Evolutionary conservation across 2,329 filamentous ascomycete species (phyloP), one percentile per base, ranked within the genome.

Genomic region (Venturia pyrina): DNA sequence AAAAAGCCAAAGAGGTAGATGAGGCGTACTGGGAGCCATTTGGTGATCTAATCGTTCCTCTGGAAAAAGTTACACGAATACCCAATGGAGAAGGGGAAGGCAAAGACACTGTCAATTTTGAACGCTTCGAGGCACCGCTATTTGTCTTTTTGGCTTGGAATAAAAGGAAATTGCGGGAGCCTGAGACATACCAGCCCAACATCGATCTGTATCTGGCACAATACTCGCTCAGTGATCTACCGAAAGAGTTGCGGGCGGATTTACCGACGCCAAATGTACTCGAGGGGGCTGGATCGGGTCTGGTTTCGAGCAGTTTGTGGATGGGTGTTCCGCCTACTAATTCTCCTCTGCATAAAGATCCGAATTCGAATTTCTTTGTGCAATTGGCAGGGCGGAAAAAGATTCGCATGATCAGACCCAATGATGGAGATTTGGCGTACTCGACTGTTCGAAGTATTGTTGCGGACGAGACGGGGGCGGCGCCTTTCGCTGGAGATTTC

Each of bases 291-390:
- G 90, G 90, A 0, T 89, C 84, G 70, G 91, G 91, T 2, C 77
- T 97, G n/a, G 97, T 98, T 74, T 85, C 83, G 70, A 88, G 89
- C 0, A 96, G 90, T 70, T 80, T 98, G 56, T 99, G 93, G 93
- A 82, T 98, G 15, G 95, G 95, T 0, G 80, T 88, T 17, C 86
- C 91, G 48, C 91, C 91, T 0, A 97, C 93, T 0, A 92, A 91
- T 70, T 97, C 95, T 0, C 92, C 95, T 3, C 80, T 96, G 3
- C 95, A 99, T 76, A 85, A 89, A 65, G 95, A 99, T 72, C 95
- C 95, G 0, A 98, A 98, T 71, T 91, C 91, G 0, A 99, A 99
- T 73, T 72, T 97, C 0, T 96, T 98, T 74, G 85, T 90, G 59
- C 95, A 99, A 76, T 76, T 98, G 15, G 85, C 85, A 19, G 86